These are phyloP conservation scores for Cordyceps cateniannulata DNA, from an alignment of 2,329 filamentous ascomycete species.

Conservation along the genomic window DNA sequence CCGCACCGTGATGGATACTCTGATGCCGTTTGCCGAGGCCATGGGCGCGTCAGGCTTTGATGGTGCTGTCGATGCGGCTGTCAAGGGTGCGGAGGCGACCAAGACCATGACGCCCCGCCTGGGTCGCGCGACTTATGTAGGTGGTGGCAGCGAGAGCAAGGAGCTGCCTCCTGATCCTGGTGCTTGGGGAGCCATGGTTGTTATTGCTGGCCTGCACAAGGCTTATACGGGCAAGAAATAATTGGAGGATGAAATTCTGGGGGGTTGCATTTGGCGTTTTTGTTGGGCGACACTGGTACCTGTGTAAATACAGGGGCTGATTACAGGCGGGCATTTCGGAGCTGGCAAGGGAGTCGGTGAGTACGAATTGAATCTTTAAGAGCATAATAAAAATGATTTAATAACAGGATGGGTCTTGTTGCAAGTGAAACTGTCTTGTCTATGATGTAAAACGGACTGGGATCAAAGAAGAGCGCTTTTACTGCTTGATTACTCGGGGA, in stretches of 20 bases:
- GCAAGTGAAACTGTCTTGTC: not conserved
- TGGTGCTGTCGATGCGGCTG: slow-evolving; percentile 51
- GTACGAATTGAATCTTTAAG: not conserved
- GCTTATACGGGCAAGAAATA: not conserved
- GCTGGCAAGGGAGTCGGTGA: not conserved
- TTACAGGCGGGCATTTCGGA: not conserved
- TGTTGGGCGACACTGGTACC: not conserved
- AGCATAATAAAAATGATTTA: not conserved
- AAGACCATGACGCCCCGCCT: slow-evolving; percentile 59
- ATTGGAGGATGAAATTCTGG: not conserved
- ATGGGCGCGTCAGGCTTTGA: slow-evolving; percentile 43
- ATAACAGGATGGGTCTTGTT: not conserved
- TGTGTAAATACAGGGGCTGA: not conserved
- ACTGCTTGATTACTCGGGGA: too few species aligned
- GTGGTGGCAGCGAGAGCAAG: slow-evolving; percentile 46
- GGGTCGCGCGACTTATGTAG: slow-evolving; percentile 63
- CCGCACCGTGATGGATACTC: slow-evolving; percentile 50
- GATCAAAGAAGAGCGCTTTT: too few species aligned
- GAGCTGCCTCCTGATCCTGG: slow-evolving; percentile 61
- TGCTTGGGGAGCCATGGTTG: slow-evolving; percentile 61
- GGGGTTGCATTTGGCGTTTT: slow-evolving; percentile 5
- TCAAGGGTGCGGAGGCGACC: slow-evolving; percentile 55
- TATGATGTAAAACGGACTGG: too few species aligned
- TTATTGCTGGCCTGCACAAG: slow-evolving; percentile 34
- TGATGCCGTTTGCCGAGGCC: slow-evolving; percentile 46